Conservation (phyloP, 371 early-diverging fungal genomes). For the Rhizopus stolonifer region DNA sequence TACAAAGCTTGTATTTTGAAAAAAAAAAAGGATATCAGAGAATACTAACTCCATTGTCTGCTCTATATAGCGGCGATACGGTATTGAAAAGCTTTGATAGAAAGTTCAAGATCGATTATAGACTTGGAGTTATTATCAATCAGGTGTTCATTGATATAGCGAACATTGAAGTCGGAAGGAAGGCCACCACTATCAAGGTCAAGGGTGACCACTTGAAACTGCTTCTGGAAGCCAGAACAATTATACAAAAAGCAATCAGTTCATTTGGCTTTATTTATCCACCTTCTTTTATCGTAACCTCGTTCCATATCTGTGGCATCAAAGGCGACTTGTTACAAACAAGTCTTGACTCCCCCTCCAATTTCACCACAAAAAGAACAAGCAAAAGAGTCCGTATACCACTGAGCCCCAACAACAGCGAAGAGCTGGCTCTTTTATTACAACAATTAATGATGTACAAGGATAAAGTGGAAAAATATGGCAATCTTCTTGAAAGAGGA, state of each 20-base stretch:
- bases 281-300: not conserved
- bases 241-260: not conserved
- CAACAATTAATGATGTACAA: too few relatives aligned
- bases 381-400: too few relatives aligned
- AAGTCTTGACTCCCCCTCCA: not conserved
- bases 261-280: constrained; percentile 1
- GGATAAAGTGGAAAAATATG: too few relatives aligned
- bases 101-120: not conserved
- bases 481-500: too few relatives aligned
- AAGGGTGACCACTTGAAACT: constrained; percentile 7
- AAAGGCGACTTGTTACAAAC: not conserved
- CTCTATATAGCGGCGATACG: constrained; percentile 3
- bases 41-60: too few relatives aligned
- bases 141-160: not conserved
- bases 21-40: too few relatives aligned
- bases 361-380: not conserved
- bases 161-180: constrained; percentile 4
- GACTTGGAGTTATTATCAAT: constrained; percentile 1
- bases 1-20: too few relatives aligned
- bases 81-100: not conserved
- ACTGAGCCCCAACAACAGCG: too few relatives aligned
- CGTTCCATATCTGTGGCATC: not conserved
- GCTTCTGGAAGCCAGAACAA: constrained; percentile 3
- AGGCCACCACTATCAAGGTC: constrained; percentile 1
- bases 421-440: too few relatives aligned